Evolutionary conservation across 768 basidiomycete species (phyloP), one percentile per base, ranked within the genome.

Genomic region (Suillus lakei): DNA sequence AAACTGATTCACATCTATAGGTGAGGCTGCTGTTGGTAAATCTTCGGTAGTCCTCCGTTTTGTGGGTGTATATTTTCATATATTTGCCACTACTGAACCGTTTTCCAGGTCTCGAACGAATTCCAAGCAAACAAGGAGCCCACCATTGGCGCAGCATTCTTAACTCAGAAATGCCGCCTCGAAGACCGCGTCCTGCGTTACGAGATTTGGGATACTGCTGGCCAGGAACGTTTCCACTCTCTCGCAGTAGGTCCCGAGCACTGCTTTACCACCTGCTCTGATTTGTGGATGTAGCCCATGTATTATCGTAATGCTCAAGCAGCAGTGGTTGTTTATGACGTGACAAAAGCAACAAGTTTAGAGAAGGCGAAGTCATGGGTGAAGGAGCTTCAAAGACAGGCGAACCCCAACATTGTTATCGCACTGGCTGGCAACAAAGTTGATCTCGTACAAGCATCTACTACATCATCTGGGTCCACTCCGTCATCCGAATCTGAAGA

Each of bases 351-450:
- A 53, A 86, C 91, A 64, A 97, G 95, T 73, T 84, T 99, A 65
- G 97, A 99, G 78, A 99, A 99, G 78, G 98, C 98, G 62, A 98
- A 99, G 83, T 95, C 96, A 36, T 99, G 98, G 98, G 96, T 99
- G 65, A 98, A 98, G 82, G 98, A 99, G 79, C 85, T 99, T 28
- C 98, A 99, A 77, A 89, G 98, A 69, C 98, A 99, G 75, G 98
- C 98, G 28, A 98, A 98, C 76, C 96, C 97, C 41, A 99, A 99
- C 77, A 99, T 99, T 74, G 96, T 99, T 75, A 98, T 99, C 72
- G 96, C 97, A 7, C 89, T 99, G 60, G 95, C 95, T 13, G 98
- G 98, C 36, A 99, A 99, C 86, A 99, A 99, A 80, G 87, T 98
- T 67, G 91, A 98, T 81, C 86, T 97, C 68, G 91, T 94, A 32